Conservation (phyloP, 495 filamentous ascomycete species). For the Endocarpon pusillum region DNA sequence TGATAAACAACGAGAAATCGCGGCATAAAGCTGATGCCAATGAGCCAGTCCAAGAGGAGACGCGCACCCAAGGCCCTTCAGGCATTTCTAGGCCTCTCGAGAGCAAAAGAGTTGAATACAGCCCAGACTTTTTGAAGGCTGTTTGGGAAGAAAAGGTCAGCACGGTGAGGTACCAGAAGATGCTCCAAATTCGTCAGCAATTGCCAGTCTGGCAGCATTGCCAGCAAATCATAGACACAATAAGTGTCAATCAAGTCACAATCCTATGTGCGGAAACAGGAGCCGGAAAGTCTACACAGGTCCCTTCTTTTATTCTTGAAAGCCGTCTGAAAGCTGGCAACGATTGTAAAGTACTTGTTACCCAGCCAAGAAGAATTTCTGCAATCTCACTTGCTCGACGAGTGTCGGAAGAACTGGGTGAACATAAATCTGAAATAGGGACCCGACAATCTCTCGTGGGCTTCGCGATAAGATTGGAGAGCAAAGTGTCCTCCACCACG, state of each 20-base stretch:
- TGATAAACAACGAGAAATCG: not conserved
- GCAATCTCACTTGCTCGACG: slow-evolving; percentile 81
- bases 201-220: not conserved
- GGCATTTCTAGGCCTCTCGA: too few relatives aligned
- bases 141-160: slow-evolving; percentile 56
- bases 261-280: slow-evolving; percentile 94
- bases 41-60: not conserved
- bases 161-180: slow-evolving; percentile 42
- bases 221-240: not conserved
- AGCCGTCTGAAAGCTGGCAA: slow-evolving; percentile 66
- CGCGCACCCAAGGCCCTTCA: not conserved
- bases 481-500: slow-evolving; percentile 62
- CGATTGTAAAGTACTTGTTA: slow-evolving; percentile 82
- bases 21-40: not conserved
- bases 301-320: slow-evolving; percentile 82
- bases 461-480: slow-evolving; percentile 84
- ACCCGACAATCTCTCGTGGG: slow-evolving; percentile 72
- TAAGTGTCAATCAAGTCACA: slow-evolving; percentile 39
- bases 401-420: slow-evolving; percentile 88
- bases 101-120: too few relatives aligned
- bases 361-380: slow-evolving; percentile 90
- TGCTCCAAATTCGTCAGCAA: slow-evolving; percentile 51
- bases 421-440: slow-evolving; percentile 63
- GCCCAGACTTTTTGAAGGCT: slow-evolving; percentile 34
- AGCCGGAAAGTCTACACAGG: slow-evolving; percentile 93